Conservation (phyloP, 2,329 filamentous ascomycete species). For the Mycosphaerella arachidis region DNA sequence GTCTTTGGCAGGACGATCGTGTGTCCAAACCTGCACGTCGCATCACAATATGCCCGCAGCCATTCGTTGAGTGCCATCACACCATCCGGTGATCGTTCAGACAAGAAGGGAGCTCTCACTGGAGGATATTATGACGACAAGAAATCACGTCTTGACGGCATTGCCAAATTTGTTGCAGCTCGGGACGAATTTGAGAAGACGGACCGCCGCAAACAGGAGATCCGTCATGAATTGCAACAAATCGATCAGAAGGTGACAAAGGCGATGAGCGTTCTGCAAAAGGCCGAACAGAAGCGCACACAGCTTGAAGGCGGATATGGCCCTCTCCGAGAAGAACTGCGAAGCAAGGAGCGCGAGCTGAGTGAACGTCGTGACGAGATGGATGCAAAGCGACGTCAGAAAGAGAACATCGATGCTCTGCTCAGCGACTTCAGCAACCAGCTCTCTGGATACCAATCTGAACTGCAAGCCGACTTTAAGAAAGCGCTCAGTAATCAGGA, state of each 20-base stretch:
- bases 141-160: slow-evolving; percentile 80
- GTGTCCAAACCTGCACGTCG: slow-evolving; percentile 82
- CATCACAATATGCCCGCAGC: slow-evolving; percentile 84
- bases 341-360: slow-evolving; percentile 68
- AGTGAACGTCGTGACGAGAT: slow-evolving; percentile 69
- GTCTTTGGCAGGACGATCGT: slow-evolving; percentile 95
- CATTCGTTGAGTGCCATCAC: slow-evolving; percentile 92
- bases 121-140: slow-evolving; percentile 88
- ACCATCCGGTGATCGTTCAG: slow-evolving; percentile 87
- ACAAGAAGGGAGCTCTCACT: slow-evolving; percentile 91
- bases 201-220: slow-evolving; percentile 58
- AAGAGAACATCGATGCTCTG: slow-evolving; percentile 64
- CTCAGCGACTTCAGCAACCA: slow-evolving; percentile 61
- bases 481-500: slow-evolving; percentile 81
- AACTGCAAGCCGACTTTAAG: slow-evolving; percentile 83
- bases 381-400: slow-evolving; percentile 62
- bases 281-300: slow-evolving; percentile 70
- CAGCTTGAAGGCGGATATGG: slow-evolving; percentile 79
- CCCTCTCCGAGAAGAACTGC: slow-evolving; percentile 71
- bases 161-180: slow-evolving; percentile 69
- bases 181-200: slow-evolving; percentile 69
- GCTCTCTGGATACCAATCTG: slow-evolving; percentile 70
- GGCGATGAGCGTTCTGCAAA: slow-evolving; percentile 78
- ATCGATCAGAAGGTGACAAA: slow-evolving; percentile 86
- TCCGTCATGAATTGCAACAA: slow-evolving; percentile 65